Conservation (phyloP, 768 basidiomycete genomes). For the Thelephora aurantiotincta region DNA sequence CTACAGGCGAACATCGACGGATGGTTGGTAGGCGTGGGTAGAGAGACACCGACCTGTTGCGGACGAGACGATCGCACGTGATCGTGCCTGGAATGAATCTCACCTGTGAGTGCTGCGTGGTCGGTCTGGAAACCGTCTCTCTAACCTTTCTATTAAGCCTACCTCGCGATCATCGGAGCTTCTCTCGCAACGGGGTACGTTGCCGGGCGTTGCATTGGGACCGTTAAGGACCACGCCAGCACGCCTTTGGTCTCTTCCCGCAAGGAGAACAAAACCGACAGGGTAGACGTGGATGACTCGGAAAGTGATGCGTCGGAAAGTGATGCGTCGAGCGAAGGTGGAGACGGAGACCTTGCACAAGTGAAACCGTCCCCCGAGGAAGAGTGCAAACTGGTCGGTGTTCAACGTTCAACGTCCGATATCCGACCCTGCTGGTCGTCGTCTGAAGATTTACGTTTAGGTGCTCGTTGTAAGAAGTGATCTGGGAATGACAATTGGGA, state of each 20-base stretch:
- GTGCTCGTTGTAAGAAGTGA: slow-evolving; percentile 52
- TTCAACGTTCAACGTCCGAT: background rate
- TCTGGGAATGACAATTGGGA: slow-evolving; percentile 44
- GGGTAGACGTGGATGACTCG: background rate
- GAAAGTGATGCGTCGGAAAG: slow-evolving; percentile 11
- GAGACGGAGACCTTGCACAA: slow-evolving; percentile 52
- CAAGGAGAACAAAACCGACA: background rate
- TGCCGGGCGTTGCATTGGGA: background rate
- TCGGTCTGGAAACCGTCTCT: too few species aligned
- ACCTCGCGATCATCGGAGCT: background rate
- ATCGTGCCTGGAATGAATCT: background rate
- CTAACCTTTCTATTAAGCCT: background rate
- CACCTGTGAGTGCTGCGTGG: background rate
- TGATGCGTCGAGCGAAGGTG: slow-evolving; percentile 23
- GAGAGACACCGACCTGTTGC: too few species aligned
- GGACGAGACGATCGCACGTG: too few species aligned
- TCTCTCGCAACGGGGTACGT: background rate
- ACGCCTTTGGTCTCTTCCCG: background rate
- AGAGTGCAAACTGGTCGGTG: slow-evolving; percentile 58
- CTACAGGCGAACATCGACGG: too few species aligned
- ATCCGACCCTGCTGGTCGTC: background rate
- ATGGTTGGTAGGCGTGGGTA: too few species aligned
- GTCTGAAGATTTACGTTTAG: slow-evolving; percentile 14
- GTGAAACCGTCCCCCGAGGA: slow-evolving; percentile 42
- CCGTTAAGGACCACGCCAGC: too few species aligned